A percentile compares a stretch with the other conserved stretches of the same genome.
phyloP scores from a whole-genome alignment of 1,284 basidiomycete genomes.

The Papiliotrema laurentii region DNA sequence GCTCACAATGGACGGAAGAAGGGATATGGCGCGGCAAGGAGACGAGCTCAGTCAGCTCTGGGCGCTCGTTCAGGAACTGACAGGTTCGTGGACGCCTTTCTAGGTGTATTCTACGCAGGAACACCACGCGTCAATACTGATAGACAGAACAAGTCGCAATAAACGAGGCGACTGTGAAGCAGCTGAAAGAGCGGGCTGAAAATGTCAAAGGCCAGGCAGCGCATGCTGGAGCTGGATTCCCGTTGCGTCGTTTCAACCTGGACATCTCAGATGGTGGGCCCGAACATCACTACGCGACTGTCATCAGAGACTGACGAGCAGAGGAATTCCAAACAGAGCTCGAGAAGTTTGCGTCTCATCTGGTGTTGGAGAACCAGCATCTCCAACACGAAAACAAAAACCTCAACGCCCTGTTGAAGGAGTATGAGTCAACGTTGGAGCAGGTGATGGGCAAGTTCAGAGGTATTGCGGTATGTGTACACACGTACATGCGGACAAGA shows the following conservation, averaged over 20 bases:
- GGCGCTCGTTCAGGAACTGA: conserved; percentile 72
- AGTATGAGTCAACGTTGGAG: conserved; percentile 92
- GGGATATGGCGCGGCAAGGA: conserved; percentile 49
- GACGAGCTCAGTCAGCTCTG: conserved; percentile 68
- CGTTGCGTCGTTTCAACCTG: conserved; percentile 83
- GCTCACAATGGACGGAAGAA: not conserved
- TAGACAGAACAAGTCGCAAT: conserved; percentile 70
- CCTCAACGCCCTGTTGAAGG: conserved; percentile 77
- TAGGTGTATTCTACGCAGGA: not conserved
- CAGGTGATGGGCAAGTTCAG: conserved; percentile 96
- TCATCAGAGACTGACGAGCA: conserved; percentile 40
- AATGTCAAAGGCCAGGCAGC: conserved; percentile 81
- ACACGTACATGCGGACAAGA: not conserved
- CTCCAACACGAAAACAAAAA: conserved; percentile 93
- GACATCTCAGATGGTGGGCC: conserved; percentile 78
- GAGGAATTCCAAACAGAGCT: conserved; percentile 90
- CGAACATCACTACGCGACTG: not conserved
- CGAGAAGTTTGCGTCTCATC: conserved; percentile 81
- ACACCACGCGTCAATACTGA: not conserved
- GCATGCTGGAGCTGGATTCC: conserved; percentile 71
- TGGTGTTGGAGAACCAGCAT: conserved; percentile 89
- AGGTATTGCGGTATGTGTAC: conserved; percentile 69
- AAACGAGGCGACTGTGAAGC: conserved; percentile 72
- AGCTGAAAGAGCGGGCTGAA: conserved; percentile 68
- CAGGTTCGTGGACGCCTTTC: conserved; percentile 25